Percentiles rank a stretch among this genome's conserved stretches.
phyloP scores from a whole-genome alignment of 2,329 filamentous ascomycete species.

The Fusarium sambucinum region DNA sequence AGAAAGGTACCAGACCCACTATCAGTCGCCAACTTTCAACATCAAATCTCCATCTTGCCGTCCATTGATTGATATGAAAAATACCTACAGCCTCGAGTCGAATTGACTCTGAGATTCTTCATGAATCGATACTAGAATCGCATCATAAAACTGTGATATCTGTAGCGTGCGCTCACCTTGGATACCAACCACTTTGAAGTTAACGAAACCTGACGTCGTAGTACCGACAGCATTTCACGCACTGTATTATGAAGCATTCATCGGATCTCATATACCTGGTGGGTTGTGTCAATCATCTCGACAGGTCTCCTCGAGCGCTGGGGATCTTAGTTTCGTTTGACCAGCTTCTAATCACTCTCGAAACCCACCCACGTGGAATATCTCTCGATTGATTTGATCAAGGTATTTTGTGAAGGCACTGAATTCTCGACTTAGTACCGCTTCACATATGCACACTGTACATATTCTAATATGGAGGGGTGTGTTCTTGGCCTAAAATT shows the following conservation, averaged over 20 bases:
- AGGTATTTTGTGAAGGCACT: conserved; percentile 29
- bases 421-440: conserved; percentile 34
- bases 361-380: conserved; percentile 42
- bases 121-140: background rate
- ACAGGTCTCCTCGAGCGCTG: conserved; percentile 23
- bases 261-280: background rate
- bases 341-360: conserved; percentile 16
- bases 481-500: conserved; percentile 19
- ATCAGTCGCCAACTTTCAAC: conserved; percentile 31
- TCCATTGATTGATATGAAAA: background rate
- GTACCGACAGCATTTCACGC: background rate
- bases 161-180: background rate
- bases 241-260: background rate
- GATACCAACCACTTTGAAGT: background rate
- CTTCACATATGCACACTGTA: conserved; percentile 29
- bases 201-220: background rate
- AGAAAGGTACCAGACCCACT: conserved; percentile 32
- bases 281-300: conserved; percentile 19
- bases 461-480: conserved; percentile 11
- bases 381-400: conserved; percentile 39
- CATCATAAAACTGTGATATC: background rate
- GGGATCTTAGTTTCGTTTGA: conserved; percentile 21
- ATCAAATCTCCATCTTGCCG: conserved; percentile 9
- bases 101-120: background rate
- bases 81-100: background rate